Percentiles rank a stretch among this genome's conserved stretches.
These are phyloP conservation scores for Agastache rugosa DNA, from an alignment of 257 asterid genomes.

Conservation along the genomic window DNA sequence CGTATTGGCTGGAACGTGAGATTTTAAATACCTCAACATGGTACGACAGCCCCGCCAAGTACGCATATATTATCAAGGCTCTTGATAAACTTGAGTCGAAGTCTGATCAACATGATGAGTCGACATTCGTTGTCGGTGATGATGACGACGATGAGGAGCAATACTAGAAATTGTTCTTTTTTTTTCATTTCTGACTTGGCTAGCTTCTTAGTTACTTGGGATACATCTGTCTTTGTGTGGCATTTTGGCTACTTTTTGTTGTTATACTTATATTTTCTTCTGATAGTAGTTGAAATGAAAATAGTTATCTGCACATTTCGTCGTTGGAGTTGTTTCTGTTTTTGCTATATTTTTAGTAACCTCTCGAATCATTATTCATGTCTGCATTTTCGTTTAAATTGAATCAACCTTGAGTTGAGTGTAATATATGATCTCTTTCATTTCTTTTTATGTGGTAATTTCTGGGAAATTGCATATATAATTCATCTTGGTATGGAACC, in stretches of 20 bases:
- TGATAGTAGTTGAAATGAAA: not conserved
- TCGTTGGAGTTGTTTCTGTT: not conserved
- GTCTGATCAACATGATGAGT: not conserved
- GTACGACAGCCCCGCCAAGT: constrained; percentile 69
- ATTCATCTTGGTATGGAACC: too few species aligned
- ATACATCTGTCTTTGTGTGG: not conserved
- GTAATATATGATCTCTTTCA: not conserved
- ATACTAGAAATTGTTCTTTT: not conserved
- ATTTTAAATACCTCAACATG: constrained; percentile 58
- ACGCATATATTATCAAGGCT: constrained; percentile 35
- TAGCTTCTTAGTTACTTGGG: not conserved
- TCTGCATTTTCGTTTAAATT: not conserved
- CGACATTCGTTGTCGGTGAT: not conserved
- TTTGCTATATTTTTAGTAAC: not conserved
- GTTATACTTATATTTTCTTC: not conserved
- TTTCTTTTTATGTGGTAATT: not conserved
- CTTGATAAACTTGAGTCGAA: not conserved
- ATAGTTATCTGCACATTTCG: not conserved
- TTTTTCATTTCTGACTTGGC: not conserved
- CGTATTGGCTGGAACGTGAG: constrained; percentile 61
- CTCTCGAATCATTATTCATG: not conserved
- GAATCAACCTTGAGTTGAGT: not conserved
- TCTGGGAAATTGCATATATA: too few species aligned
- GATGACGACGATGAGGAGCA: not conserved
- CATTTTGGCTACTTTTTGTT: not conserved